Evolutionary conservation across 225 moss, liverwort and hornwort genomes (phyloP).

Genomic region (Physcomitrium patens): DNA sequence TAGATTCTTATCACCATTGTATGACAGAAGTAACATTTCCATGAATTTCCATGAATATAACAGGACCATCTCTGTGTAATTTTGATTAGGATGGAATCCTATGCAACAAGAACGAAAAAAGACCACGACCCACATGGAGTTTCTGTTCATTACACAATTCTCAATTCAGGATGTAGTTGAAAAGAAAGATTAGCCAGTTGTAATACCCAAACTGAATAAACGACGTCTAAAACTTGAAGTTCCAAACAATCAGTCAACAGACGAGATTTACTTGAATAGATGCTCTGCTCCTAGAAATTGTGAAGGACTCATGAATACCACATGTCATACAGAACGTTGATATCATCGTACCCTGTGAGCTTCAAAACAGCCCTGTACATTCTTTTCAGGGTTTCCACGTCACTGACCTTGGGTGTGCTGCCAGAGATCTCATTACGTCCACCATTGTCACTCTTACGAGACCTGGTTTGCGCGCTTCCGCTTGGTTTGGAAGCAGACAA

Average conservation of each 20-base stretch:
- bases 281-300: conserved; percentile 18
- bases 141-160: background rate
- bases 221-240: background rate
- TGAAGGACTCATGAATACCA: conserved; percentile 41
- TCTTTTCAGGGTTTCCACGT: conserved; percentile 64
- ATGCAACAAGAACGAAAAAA: background rate
- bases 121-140: background rate
- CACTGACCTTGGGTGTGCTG: conserved; percentile 39
- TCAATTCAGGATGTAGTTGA: background rate
- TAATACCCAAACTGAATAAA: background rate
- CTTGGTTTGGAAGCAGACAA: conserved; percentile 46
- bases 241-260: background rate
- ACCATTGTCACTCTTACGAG: conserved; percentile 45
- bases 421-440: conserved; percentile 41
- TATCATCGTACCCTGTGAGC: conserved; percentile 36
- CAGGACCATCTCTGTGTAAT: too few relatives aligned
- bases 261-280: background rate
- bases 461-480: conserved; percentile 35
- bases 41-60: too few relatives aligned
- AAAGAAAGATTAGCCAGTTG: background rate
- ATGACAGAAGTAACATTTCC: too few relatives aligned
- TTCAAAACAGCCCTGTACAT: conserved; percentile 76
- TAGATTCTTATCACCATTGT: too few relatives aligned
- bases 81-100: too few relatives aligned
- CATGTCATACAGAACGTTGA: conserved; percentile 35